phyloP scores from a whole-genome alignment of 371 early-diverging fungal species.

The Catenaria anguillulae region DNA sequence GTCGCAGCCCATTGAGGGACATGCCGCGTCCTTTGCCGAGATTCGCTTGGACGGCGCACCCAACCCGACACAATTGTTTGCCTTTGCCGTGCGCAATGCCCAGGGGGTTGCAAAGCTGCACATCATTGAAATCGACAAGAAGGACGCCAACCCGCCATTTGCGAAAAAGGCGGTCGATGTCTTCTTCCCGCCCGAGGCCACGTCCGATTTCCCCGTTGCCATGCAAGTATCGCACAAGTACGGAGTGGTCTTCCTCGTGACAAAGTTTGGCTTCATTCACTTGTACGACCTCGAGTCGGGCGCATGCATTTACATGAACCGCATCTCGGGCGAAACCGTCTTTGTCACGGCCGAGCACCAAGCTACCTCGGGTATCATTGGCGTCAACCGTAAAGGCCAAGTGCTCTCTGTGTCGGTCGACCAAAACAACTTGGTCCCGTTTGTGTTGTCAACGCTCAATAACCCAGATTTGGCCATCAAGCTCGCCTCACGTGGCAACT shows the following conservation, averaged over 20 bases:
- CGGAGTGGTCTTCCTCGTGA: slow-evolving; percentile 81
- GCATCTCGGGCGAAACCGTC: slow-evolving; percentile 90
- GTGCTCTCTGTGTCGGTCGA: slow-evolving; percentile 83
- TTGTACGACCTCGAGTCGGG: slow-evolving; percentile 89
- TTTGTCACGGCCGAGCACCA: slow-evolving; percentile 91
- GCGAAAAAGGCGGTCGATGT: slow-evolving; percentile 84
- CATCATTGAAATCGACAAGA: slow-evolving; percentile 91
- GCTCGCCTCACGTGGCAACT: slow-evolving; percentile 71
- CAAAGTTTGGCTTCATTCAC: slow-evolving; percentile 95
- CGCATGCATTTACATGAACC: slow-evolving; percentile 85
- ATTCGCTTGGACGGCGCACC: slow-evolving; percentile 60
- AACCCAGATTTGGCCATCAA: slow-evolving; percentile 81
- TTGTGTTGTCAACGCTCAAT: slow-evolving; percentile 62
- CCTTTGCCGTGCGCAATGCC: slow-evolving; percentile 76
- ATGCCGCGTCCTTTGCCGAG: slow-evolving; percentile 90
- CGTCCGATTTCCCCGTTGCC: slow-evolving; percentile 87
- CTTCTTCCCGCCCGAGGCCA: slow-evolving; percentile 88
- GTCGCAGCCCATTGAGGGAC: slow-evolving; percentile 91
- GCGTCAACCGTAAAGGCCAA: slow-evolving; percentile 93
- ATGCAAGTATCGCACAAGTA: slow-evolving; percentile 89
- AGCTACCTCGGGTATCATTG: slow-evolving; percentile 71
- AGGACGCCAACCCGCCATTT: slow-evolving; percentile 75
- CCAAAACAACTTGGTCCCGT: slow-evolving; percentile 73
- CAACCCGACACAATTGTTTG: slow-evolving; percentile 70
- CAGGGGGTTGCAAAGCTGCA: slow-evolving; percentile 73